phyloP scores from a whole-genome alignment of 306 rosid species.

The Trichosanthes cucumerina region DNA sequence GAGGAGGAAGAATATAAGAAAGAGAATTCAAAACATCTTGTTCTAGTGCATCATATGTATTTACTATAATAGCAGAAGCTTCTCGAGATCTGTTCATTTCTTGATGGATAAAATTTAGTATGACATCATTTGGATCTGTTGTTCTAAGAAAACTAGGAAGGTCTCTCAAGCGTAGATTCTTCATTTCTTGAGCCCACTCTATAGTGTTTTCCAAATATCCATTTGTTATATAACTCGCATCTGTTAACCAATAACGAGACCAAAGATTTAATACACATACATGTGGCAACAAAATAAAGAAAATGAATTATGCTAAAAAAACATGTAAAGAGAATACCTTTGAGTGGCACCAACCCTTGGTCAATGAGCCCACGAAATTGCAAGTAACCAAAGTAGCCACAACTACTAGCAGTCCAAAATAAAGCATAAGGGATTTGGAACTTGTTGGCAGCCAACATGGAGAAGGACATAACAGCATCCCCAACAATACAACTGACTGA shows the following conservation, averaged over 20 bases:
- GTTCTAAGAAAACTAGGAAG: conserved; percentile 38
- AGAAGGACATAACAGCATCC: conserved; percentile 36
- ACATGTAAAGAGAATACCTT: conserved; percentile 22
- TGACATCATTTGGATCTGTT: conserved; percentile 15
- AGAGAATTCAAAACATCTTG: neutral
- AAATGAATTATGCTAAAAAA: neutral
- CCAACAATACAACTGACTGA: conserved; percentile 35
- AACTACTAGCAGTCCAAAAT: conserved; percentile 46
- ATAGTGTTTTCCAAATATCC: conserved; percentile 33
- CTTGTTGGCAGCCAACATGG: conserved; percentile 34
- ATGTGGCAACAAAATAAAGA: neutral
- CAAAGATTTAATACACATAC: neutral
- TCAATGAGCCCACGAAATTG: conserved; percentile 16
- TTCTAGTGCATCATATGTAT: conserved; percentile 11
- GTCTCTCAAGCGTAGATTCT: conserved; percentile 29
- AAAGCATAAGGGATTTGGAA: conserved; percentile 34
- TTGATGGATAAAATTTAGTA: neutral
- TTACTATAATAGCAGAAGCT: conserved; percentile 8
- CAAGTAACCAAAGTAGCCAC: conserved; percentile 36
- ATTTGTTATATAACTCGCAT: conserved; percentile 17
- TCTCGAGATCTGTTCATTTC: neutral
- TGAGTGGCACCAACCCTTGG: conserved; percentile 32
- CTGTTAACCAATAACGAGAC: neutral
- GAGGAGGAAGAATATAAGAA: neutral
- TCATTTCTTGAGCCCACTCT: conserved; percentile 39